phyloP scores from a whole-genome alignment of 495 filamentous ascomycete genomes.

The Evernia prunastri region DNA sequence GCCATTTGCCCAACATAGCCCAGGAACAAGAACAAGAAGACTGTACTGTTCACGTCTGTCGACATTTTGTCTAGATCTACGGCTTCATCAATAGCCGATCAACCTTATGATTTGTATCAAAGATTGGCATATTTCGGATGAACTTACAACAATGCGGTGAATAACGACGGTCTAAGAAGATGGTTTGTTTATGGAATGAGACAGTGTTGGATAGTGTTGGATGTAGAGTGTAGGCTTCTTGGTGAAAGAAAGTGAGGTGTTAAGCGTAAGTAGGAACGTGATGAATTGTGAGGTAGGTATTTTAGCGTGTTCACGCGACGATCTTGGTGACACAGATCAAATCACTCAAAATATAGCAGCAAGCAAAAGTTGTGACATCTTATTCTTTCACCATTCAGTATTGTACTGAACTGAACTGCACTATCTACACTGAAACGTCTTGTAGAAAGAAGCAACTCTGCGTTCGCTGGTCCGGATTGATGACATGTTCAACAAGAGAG shows the following conservation, averaged over 20 bases:
- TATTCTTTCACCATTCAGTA: background rate
- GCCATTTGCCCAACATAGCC: background rate
- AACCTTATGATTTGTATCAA: background rate
- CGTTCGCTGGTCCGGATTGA: background rate
- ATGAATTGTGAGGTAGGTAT: background rate
- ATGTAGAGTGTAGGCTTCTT: background rate
- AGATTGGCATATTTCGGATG: background rate
- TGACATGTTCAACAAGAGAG: background rate
- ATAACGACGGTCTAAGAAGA: background rate
- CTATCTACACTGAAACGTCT: background rate
- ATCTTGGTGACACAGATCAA: background rate
- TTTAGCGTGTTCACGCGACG: background rate
- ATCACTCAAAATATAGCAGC: background rate
- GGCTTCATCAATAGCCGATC: background rate
- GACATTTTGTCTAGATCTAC: background rate
- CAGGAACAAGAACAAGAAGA: background rate
- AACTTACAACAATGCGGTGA: background rate
- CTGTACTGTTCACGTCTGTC: background rate
- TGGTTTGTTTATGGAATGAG: background rate
- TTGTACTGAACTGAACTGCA: background rate
- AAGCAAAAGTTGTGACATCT: background rate
- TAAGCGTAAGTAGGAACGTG: background rate
- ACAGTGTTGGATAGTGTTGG: no score
- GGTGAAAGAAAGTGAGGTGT: background rate
- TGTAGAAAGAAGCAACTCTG: no score